Percentiles rank a stretch among this genome's conserved stretches.
These are phyloP conservation scores for Cenococcum geophilum DNA, from an alignment of 495 filamentous ascomycete species.

Conservation along the genomic window DNA sequence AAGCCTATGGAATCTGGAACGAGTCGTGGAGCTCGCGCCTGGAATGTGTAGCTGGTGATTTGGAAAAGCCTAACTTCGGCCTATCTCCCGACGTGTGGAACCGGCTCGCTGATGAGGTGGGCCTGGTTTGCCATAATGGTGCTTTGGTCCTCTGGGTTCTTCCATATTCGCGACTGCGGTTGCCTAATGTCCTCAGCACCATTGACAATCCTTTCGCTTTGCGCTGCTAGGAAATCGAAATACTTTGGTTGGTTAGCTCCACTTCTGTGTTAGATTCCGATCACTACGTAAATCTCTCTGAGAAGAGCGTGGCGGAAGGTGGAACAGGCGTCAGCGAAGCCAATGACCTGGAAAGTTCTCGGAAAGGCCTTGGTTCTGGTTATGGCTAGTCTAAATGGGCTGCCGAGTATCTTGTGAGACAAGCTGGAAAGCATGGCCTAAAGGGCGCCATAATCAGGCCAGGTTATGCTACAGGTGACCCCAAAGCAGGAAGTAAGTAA, in stretches of 20 bases:
- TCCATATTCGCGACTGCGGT: conserved; percentile 67
- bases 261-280: conserved; percentile 79
- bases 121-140: conserved; percentile 86
- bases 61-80: conserved; percentile 66
- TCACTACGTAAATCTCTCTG: conserved; percentile 68
- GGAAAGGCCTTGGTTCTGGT: conserved; percentile 65
- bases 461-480: conserved; percentile 79
- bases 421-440: conserved; percentile 73
- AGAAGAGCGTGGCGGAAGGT: conserved; percentile 49
- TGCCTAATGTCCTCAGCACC: conserved; percentile 76
- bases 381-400: conserved; percentile 93
- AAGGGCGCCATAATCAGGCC: conserved; percentile 71
- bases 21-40: conserved; percentile 60
- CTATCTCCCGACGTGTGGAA: conserved; percentile 58
- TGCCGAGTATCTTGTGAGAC: conserved; percentile 70
- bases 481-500: conserved; percentile 51
- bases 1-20: conserved; percentile 77
- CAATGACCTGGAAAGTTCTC: conserved; percentile 61
- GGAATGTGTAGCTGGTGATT: conserved; percentile 62
- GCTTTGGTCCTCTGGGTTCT: conserved; percentile 84
- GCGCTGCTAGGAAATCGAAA: conserved; percentile 72
- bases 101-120: conserved; percentile 55
- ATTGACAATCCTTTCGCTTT: conserved; percentile 74
- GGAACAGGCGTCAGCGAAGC: conserved; percentile 53
- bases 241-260: conserved; percentile 71